Percentiles rank a stretch among this genome's conserved stretches.
phyloP scores from a whole-genome alignment of 306 rosid species.

The Castanospermum australe region DNA sequence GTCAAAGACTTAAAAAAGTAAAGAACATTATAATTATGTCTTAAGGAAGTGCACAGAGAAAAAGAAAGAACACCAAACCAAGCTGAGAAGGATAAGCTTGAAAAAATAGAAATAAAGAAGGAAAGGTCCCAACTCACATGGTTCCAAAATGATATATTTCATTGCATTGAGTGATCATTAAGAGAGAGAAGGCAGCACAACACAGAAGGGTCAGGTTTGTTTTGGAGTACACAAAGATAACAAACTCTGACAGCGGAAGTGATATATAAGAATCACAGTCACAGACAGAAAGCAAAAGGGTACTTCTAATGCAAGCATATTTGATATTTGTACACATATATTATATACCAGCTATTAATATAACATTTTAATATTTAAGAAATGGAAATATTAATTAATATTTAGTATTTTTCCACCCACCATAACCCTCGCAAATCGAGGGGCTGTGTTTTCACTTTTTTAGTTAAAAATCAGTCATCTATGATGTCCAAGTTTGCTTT shows the following conservation, averaged over 20 bases:
- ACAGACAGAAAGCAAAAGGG: constrained; percentile 47
- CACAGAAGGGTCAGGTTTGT: constrained; percentile 46
- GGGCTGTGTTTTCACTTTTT: constrained; percentile 54
- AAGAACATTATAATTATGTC: too few relatives aligned
- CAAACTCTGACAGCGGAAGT: constrained; percentile 70
- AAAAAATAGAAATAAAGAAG: constrained; percentile 6
- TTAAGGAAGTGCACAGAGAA: too few relatives aligned
- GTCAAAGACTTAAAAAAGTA: too few relatives aligned
- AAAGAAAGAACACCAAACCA: background rate
- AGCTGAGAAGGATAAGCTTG: constrained; percentile 37
- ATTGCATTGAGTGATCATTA: too few relatives aligned
- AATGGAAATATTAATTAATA: background rate
- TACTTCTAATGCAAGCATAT: constrained; percentile 35
- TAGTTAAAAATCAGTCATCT: constrained; percentile 54
- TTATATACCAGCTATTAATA: constrained; percentile 14
- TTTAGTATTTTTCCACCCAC: background rate
- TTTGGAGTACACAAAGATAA: constrained; percentile 76
- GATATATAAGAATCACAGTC: constrained; percentile 52
- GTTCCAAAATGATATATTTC: constrained; percentile 23
- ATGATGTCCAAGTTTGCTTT: constrained; percentile 38
- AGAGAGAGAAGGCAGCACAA: background rate
- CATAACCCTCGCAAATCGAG: constrained; percentile 71
- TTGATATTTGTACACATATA: constrained; percentile 14
- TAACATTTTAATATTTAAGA: background rate
- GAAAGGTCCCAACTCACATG: constrained; percentile 35